phyloP scores from a whole-genome alignment of 1,284 basidiomycete genomes.

The Prillingera fragicola region DNA sequence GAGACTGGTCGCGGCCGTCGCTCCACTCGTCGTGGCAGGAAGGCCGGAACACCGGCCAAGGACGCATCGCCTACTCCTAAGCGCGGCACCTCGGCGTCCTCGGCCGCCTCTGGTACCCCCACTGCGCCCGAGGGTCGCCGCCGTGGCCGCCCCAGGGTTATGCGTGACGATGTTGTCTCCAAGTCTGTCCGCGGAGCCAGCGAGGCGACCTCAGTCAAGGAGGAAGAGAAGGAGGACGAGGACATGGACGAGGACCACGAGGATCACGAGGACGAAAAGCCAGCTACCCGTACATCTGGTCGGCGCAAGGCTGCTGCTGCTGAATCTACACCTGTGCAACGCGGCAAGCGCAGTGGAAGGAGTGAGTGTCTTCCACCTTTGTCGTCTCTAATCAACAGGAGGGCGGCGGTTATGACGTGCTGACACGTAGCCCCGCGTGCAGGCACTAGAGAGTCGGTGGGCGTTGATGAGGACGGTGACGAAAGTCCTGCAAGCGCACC shows the following conservation, averaged over 20 bases:
- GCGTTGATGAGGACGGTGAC: constrained; percentile 20
- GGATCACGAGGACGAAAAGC: constrained; percentile 22
- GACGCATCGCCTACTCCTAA: constrained; percentile 27
- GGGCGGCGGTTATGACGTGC: too few species aligned
- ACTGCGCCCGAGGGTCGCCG: constrained; percentile 11
- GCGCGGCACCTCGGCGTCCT: constrained; percentile 29
- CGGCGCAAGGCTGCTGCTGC: constrained; percentile 21
- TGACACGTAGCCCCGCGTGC: constrained; percentile 32
- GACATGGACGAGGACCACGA: constrained; percentile 21
- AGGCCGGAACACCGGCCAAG: constrained; percentile 20
- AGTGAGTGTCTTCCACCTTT: too few species aligned
- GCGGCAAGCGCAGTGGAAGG: too few species aligned
- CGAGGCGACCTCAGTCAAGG: constrained; percentile 28
- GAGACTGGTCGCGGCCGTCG: constrained; percentile 21
- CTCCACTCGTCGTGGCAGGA: constrained; percentile 14
- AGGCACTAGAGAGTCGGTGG: constrained; percentile 24
- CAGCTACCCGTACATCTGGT: constrained; percentile 22
- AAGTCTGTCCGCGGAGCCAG: constrained; percentile 32
- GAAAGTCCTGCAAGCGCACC: not conserved
- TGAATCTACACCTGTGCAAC: too few species aligned
- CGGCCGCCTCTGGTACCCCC: constrained; percentile 26
- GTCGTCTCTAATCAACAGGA: too few species aligned
- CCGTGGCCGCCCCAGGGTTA: constrained; percentile 18
- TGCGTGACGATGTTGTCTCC: constrained; percentile 35
- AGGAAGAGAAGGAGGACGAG: constrained; percentile 23